phyloP scores from a whole-genome alignment of 2,329 filamentous ascomycete species.

The Byssothecium circinans region DNA sequence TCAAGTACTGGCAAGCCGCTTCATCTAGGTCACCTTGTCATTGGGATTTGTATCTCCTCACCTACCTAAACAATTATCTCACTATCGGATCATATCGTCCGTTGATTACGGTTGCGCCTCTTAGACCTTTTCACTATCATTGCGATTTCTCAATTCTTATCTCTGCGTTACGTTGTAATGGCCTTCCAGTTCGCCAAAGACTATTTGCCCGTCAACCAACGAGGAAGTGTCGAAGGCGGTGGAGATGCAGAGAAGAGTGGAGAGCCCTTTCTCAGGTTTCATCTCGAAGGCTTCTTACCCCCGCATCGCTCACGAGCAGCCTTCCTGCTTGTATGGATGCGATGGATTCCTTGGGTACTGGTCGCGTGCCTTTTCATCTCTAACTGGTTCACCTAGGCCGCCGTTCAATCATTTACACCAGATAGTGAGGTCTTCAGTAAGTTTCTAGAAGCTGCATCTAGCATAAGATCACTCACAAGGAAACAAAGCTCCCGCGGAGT shows the following conservation, averaged over 20 bases:
- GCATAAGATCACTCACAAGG: background rate
- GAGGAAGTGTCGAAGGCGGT: background rate
- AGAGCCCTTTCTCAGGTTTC: background rate
- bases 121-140: too few relatives aligned
- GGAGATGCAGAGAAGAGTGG: background rate
- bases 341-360: slow-evolving; percentile 1
- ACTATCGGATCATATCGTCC: too few relatives aligned
- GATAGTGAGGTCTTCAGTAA: background rate
- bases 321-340: background rate
- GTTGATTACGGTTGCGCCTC: too few relatives aligned
- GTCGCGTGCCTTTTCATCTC: background rate
- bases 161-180: too few relatives aligned
- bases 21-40: too few relatives aligned
- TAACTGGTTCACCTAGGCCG: slow-evolving; percentile 1
- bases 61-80: too few relatives aligned
- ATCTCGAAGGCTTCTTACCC: background rate
- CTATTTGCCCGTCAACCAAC: background rate
- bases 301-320: background rate
- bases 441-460: background rate
- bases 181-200: background rate
- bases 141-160: too few relatives aligned
- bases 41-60: too few relatives aligned
- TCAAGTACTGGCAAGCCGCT: too few relatives aligned
- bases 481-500: background rate
- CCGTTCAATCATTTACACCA: background rate